A percentile compares a stretch with the other conserved stretches of the same genome.
Evolutionary conservation across 176 grass and related monocot genomes (phyloP).

Genomic region (Oryza coarctata): DNA sequence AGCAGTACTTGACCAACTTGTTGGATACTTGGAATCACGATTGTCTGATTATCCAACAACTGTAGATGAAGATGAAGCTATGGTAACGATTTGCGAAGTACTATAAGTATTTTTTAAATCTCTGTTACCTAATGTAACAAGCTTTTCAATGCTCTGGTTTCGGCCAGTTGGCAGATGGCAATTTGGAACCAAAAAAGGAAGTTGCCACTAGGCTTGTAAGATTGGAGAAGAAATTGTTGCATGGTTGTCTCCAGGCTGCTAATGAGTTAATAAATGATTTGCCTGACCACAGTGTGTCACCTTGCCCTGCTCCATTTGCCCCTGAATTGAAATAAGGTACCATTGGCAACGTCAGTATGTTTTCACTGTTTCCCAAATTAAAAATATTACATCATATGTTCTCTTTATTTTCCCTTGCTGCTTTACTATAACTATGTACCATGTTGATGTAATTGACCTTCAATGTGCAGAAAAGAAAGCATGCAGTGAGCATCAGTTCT

Average conservation of each 20-base stretch:
- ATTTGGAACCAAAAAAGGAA: slow-evolving; percentile 87
- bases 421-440: slow-evolving; percentile 5
- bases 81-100: slow-evolving; percentile 56
- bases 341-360: not conserved
- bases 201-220: slow-evolving; percentile 86
- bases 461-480: not conserved
- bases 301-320: slow-evolving; percentile 83
- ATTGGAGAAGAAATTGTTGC: slow-evolving; percentile 93
- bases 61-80: slow-evolving; percentile 80
- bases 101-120: not conserved
- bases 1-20: slow-evolving; percentile 96
- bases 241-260: slow-evolving; percentile 76
- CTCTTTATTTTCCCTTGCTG: slow-evolving; percentile 17
- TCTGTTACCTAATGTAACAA: slow-evolving; percentile 24
- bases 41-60: slow-evolving; percentile 82
- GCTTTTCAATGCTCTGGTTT: slow-evolving; percentile 15
- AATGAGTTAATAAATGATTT: slow-evolving; percentile 70
- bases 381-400: not conserved
- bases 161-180: slow-evolving; percentile 65
- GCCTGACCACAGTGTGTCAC: slow-evolving; percentile 76
- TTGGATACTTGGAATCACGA: slow-evolving; percentile 74
- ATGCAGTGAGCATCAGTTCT: slow-evolving; percentile 9
- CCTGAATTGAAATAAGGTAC: slow-evolving; percentile 85
- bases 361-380: not conserved
- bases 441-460: slow-evolving; percentile 4